Percentiles rank a stretch among this genome's conserved stretches.
phyloP scores from a whole-genome alignment of 306 rosid species.

The Mimosa pudica region DNA sequence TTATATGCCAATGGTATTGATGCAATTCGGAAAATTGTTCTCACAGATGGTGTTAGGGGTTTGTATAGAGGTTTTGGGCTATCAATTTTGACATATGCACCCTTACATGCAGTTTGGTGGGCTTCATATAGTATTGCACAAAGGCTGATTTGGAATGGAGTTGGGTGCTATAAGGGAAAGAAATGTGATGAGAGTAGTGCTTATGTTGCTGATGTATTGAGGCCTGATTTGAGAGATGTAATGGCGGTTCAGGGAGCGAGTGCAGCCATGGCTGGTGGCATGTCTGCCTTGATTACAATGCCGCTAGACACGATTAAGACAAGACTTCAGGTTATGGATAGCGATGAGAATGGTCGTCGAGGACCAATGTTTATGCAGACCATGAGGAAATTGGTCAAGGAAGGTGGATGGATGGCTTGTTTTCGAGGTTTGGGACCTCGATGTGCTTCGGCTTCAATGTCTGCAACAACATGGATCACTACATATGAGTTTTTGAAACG shows the following conservation, averaged over 20 bases:
- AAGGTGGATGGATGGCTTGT: constrained; percentile 83
- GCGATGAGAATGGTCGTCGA: constrained; percentile 71
- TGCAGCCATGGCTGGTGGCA: constrained; percentile 83
- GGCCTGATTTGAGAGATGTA: constrained; percentile 54
- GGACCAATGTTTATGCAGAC: constrained; percentile 67
- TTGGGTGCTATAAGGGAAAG: constrained; percentile 49
- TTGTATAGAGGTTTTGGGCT: constrained; percentile 83
- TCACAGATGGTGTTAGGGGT: constrained; percentile 58
- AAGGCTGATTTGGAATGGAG: constrained; percentile 67
- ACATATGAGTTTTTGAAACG: constrained; percentile 82
- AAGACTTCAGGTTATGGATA: constrained; percentile 72
- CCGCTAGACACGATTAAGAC: constrained; percentile 79
- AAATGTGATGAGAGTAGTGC: constrained; percentile 37
- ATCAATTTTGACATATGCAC: constrained; percentile 75
- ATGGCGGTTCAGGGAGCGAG: constrained; percentile 80
- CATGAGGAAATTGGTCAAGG: constrained; percentile 64
- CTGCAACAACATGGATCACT: constrained; percentile 84
- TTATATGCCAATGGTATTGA: constrained; percentile 64
- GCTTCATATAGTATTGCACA: constrained; percentile 73
- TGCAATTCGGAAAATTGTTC: constrained; percentile 63
- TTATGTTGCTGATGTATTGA: constrained; percentile 30
- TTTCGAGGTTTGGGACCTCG: constrained; percentile 78
- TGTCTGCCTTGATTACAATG: constrained; percentile 77
- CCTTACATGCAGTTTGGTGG: constrained; percentile 90
- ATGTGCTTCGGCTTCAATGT: constrained; percentile 77